Conservation (phyloP, 768 basidiomycete genomes). For the Tylopilus intermedius region DNA sequence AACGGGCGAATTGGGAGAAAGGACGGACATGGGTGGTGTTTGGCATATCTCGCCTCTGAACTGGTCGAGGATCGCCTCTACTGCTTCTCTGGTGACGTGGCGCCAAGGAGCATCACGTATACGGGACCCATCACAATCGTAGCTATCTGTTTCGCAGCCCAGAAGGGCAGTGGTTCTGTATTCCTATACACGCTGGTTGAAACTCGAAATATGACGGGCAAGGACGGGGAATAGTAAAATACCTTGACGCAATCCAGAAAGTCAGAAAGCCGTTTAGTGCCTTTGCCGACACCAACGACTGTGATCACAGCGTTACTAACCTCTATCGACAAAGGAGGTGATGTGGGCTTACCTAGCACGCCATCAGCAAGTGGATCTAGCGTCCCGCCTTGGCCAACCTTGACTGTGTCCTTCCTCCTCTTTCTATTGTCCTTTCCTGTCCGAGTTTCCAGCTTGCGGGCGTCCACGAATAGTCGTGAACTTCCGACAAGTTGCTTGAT, state of each 20-base stretch:
- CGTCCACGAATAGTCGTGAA: constrained; percentile 74
- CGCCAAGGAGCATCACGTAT: constrained; percentile 75
- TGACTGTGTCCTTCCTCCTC: constrained; percentile 45
- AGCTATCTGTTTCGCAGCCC: constrained; percentile 92
- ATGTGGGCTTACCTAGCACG: constrained; percentile 62
- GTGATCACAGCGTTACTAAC: constrained; percentile 1
- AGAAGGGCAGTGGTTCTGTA: constrained; percentile 87
- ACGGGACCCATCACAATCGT: constrained; percentile 84
- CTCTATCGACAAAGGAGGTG: background rate
- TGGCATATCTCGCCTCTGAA: constrained; percentile 90
- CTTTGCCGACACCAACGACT: constrained; percentile 90
- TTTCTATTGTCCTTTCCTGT: constrained; percentile 43
- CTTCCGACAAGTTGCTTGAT: constrained; percentile 74
- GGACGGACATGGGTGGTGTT: constrained; percentile 80
- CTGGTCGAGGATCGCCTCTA: constrained; percentile 61
- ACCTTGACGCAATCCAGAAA: constrained; percentile 92
- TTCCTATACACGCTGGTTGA: constrained; percentile 50
- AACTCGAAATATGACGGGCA: constrained; percentile 7
- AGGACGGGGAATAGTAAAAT: constrained; percentile 2
- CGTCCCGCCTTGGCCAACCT: constrained; percentile 92
- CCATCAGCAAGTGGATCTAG: constrained; percentile 96
- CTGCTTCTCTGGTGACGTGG: constrained; percentile 74
- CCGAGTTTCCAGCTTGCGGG: constrained; percentile 47
- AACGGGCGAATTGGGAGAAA: background rate
- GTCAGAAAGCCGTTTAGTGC: constrained; percentile 77